A percentile compares a stretch with the other conserved stretches of the same genome.
These are phyloP conservation scores for Globisporangium sylvaticum DNA, from an alignment of 352 stramenopile genomes.

Conservation along the genomic window DNA sequence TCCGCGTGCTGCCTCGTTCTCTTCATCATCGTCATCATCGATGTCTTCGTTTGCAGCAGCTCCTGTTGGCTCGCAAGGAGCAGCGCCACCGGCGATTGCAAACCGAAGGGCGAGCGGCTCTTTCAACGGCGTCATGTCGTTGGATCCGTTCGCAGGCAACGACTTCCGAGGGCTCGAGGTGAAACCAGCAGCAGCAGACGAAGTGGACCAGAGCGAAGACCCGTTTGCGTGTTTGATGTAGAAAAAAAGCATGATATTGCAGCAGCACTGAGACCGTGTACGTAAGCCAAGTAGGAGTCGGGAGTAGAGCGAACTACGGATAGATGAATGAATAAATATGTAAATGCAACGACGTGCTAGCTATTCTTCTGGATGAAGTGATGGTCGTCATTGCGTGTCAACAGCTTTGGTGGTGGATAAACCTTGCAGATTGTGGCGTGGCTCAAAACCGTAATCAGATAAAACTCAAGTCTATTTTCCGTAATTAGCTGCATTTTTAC, in stretches of 20 bases:
- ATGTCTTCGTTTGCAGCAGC: conserved; percentile 8
- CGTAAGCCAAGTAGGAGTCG: not conserved
- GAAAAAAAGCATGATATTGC: not conserved
- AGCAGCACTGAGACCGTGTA: not conserved
- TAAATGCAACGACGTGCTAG: not conserved
- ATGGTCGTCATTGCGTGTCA: not conserved
- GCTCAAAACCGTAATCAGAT: not conserved
- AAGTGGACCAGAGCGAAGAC: conserved; percentile 44
- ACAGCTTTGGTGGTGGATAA: not conserved
- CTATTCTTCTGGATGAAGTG: not conserved
- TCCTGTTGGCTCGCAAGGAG: conserved; percentile 5
- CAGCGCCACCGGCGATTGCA: not conserved
- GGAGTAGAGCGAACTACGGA: not conserved
- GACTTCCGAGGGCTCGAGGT: conserved; percentile 54
- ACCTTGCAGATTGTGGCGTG: not conserved
- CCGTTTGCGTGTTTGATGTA: conserved; percentile 64
- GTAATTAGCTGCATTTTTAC: not conserved
- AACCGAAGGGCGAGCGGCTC: not conserved
- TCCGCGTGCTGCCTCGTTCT: conserved; percentile 18
- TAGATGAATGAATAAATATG: conserved; percentile 3
- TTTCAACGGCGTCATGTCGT: conserved; percentile 12
- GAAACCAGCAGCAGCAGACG: conserved; percentile 19
- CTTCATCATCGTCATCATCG: conserved; percentile 20
- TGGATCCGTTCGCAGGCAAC: conserved; percentile 63
- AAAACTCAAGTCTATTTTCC: not conserved